A percentile compares a stretch with the other conserved stretches of the same genome.
phyloP scores from a whole-genome alignment of 2,329 filamentous ascomycete species.

The Colletotrichum sp. region DNA sequence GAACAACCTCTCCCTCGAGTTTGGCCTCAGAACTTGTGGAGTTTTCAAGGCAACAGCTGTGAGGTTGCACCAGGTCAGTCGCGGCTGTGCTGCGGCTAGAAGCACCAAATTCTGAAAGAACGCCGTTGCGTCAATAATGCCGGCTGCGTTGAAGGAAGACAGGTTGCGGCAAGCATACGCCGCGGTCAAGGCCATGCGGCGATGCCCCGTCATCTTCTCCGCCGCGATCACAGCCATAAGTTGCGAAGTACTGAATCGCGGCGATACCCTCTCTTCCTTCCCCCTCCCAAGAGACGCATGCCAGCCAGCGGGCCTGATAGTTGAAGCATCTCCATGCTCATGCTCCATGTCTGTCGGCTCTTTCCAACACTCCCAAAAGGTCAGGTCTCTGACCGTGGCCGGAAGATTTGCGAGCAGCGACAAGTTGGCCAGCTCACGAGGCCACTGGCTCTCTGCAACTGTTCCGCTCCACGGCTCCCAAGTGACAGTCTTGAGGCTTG shows the following conservation, averaged over 20 bases:
- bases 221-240: background rate
- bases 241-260: background rate
- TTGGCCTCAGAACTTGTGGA: background rate
- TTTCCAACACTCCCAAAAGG: background rate
- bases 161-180: background rate
- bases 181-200: background rate
- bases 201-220: background rate
- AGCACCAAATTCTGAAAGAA: background rate
- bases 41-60: background rate
- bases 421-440: background rate
- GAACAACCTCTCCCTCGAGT: background rate
- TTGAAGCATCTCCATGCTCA: background rate
- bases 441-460: background rate
- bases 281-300: background rate
- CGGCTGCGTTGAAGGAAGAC: background rate
- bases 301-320: background rate
- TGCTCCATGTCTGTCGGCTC: background rate
- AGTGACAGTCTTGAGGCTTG: accelerated
- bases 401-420: background rate
- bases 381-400: accelerated
- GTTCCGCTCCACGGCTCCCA: background rate
- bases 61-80: background rate
- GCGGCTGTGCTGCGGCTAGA: background rate
- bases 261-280: background rate
- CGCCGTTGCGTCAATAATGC: background rate